phyloP scores from a whole-genome alignment of 305 asterid species.

The Plantago coronopus region DNA sequence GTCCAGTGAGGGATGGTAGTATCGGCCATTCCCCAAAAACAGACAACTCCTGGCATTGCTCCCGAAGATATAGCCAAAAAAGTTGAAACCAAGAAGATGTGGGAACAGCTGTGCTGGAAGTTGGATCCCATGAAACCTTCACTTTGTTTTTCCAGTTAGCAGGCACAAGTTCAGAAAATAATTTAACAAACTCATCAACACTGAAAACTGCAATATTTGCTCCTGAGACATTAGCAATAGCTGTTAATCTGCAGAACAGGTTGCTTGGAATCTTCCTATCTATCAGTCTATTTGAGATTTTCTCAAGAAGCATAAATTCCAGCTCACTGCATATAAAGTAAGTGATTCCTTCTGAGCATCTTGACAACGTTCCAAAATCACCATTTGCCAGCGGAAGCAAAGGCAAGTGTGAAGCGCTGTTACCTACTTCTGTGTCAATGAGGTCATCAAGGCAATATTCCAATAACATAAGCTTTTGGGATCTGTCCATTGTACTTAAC shows the following conservation, averaged over 20 bases:
- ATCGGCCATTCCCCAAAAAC: slow-evolving; percentile 92
- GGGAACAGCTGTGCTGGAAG: slow-evolving; percentile 59
- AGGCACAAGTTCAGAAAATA: slow-evolving; percentile 68
- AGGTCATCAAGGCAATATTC: slow-evolving; percentile 96
- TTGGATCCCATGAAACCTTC: slow-evolving; percentile 70
- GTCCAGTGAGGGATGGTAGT: slow-evolving; percentile 73
- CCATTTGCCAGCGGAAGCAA: slow-evolving; percentile 95
- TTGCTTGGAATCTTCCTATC: slow-evolving; percentile 64
- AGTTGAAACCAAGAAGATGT: slow-evolving; percentile 66
- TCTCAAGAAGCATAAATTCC: slow-evolving; percentile 74
- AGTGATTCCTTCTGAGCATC: slow-evolving; percentile 45
- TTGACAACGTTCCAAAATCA: slow-evolving; percentile 67
- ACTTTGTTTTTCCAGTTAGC: slow-evolving; percentile 71
- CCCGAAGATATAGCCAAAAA: slow-evolving; percentile 77
- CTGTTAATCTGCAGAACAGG: slow-evolving; percentile 54
- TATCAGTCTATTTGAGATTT: slow-evolving; percentile 57
- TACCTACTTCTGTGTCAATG: slow-evolving; percentile 75
- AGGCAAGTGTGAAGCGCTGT: slow-evolving; percentile 52
- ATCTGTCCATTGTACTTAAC: slow-evolving; percentile 44
- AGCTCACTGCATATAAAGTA: slow-evolving; percentile 80
- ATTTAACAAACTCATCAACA: slow-evolving; percentile 49
- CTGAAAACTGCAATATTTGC: slow-evolving; percentile 66
- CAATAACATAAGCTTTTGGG: slow-evolving; percentile 60
- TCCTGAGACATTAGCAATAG: slow-evolving; percentile 74
- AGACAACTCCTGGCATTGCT: slow-evolving; percentile 62